Conservation (phyloP, 2,329 filamentous ascomycete species). For the Aspergillus oerlinghausenensis region DNA sequence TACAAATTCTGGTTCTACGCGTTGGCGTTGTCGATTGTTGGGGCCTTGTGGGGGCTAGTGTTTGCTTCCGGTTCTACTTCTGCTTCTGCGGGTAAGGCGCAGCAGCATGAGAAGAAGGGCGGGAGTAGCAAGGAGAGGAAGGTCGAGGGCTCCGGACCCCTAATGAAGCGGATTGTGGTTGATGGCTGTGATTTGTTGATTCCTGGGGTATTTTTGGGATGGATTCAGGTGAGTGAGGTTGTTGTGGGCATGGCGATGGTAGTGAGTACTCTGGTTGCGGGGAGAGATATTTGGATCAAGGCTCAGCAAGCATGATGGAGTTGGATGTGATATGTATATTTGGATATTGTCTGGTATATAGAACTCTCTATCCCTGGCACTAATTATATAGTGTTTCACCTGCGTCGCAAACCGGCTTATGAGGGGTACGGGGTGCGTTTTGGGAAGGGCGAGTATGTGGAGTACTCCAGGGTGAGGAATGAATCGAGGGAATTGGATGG, state of each 20-base stretch:
- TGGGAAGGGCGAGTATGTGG: slow-evolving; percentile 4
- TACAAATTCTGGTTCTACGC: slow-evolving; percentile 68
- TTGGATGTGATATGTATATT: neutral
- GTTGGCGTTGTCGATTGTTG: slow-evolving; percentile 49
- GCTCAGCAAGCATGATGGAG: slow-evolving; percentile 4
- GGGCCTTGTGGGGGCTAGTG: slow-evolving; percentile 20
- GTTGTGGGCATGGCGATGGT: slow-evolving; percentile 57
- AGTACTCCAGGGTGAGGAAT: neutral
- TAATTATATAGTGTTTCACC: neutral
- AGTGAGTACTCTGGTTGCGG: slow-evolving; percentile 58
- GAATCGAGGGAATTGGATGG: neutral
- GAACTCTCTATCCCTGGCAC: neutral
- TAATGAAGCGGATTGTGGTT: slow-evolving; percentile 50
- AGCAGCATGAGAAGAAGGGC: slow-evolving; percentile 12
- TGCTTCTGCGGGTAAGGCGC: neutral
- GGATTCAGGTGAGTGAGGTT: slow-evolving; percentile 51
- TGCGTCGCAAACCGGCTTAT: neutral
- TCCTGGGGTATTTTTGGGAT: slow-evolving; percentile 58
- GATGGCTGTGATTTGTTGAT: slow-evolving; percentile 60
- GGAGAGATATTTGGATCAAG: slow-evolving; percentile 55
- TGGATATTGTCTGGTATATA: neutral
- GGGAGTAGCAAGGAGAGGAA: slow-evolving; percentile 12
- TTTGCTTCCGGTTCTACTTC: slow-evolving; percentile 20
- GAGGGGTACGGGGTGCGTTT: slow-evolving; percentile 7
- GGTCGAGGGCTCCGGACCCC: slow-evolving; percentile 16